Evolutionary conservation across 2,329 filamentous ascomycete genomes (phyloP).

Genomic region (Clonostachys chloroleuca): DNA sequence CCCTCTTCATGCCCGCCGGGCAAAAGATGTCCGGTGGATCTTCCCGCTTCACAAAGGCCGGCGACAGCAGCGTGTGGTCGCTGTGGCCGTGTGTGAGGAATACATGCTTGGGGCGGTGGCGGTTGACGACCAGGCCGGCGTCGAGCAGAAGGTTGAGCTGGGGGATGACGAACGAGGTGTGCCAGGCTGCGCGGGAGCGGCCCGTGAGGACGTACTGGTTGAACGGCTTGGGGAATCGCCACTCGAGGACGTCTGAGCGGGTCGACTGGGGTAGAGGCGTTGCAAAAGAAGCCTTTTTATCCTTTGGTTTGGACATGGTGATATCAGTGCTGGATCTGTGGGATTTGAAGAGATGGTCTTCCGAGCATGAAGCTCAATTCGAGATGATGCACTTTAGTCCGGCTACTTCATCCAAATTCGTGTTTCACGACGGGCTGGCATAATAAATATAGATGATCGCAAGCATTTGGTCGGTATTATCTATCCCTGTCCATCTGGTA

Average conservation of each 20-base stretch:
- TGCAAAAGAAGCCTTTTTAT: slow-evolving; percentile 21
- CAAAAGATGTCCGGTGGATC: slow-evolving; percentile 41
- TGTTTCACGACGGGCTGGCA: too few species aligned
- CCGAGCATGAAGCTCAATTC: too few species aligned
- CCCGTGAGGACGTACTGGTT: slow-evolving; percentile 36
- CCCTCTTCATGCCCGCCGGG: slow-evolving; percentile 29
- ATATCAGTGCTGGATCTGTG: background rate
- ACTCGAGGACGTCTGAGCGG: slow-evolving; percentile 38
- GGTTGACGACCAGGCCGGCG: slow-evolving; percentile 40
- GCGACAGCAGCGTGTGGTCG: slow-evolving; percentile 37
- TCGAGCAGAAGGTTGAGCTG: slow-evolving; percentile 45
- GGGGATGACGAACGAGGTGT: slow-evolving; percentile 45
- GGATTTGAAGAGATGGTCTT: background rate
- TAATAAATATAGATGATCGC: too few species aligned
- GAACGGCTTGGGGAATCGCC: slow-evolving; percentile 36
- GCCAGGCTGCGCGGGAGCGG: slow-evolving; percentile 43
- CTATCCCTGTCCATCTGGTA: too few species aligned
- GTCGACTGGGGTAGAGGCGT: slow-evolving; percentile 35
- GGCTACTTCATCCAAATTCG: too few species aligned
- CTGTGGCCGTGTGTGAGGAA: slow-evolving; percentile 45
- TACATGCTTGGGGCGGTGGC: slow-evolving; percentile 38
- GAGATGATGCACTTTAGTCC: too few species aligned
- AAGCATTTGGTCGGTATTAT: too few species aligned
- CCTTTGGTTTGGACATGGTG: background rate
- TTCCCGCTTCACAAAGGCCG: slow-evolving; percentile 35